phyloP scores from a whole-genome alignment of 2,329 filamentous ascomycete species.

The Tolypocladium pustulatum region DNA sequence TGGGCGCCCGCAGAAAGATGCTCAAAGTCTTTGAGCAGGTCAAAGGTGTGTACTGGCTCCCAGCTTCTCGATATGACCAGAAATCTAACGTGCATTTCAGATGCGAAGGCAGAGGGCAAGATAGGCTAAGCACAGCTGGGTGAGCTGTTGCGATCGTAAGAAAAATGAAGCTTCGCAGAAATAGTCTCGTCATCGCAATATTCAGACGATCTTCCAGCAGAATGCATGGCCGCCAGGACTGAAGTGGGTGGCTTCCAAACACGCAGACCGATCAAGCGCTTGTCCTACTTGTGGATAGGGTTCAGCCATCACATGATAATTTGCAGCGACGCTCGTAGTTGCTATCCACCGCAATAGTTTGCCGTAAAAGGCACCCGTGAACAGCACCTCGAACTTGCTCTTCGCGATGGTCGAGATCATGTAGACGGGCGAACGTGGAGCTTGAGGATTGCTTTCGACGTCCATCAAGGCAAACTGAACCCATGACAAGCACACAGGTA shows the following conservation, averaged over 20 bases:
- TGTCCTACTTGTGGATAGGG: background rate
- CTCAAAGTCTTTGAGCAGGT: conserved; percentile 98
- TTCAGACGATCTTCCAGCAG: background rate
- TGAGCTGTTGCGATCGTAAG: background rate
- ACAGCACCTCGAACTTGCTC: background rate
- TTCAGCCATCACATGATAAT: too few relatives aligned
- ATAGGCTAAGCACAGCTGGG: conserved; percentile 29
- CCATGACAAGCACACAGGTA: background rate
- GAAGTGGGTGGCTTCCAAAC: background rate
- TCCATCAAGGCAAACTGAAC: background rate
- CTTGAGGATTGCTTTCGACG: background rate
- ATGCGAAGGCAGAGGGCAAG: conserved; percentile 67
- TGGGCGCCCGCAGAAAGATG: conserved; percentile 95
- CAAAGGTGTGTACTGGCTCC: conserved; percentile 43
- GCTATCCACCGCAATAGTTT: background rate
- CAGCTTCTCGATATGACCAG: background rate
- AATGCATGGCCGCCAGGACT: background rate
- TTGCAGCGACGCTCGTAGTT: background rate
- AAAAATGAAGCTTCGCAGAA: background rate
- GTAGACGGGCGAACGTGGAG: background rate
- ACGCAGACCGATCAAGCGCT: background rate
- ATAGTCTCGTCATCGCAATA: background rate
- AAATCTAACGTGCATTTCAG: conserved; percentile 25
- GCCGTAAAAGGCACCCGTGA: background rate
- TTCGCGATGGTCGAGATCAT: background rate